phyloP scores from a whole-genome alignment of 2,329 filamentous ascomycete genomes.

The Pyricularia grisea region DNA sequence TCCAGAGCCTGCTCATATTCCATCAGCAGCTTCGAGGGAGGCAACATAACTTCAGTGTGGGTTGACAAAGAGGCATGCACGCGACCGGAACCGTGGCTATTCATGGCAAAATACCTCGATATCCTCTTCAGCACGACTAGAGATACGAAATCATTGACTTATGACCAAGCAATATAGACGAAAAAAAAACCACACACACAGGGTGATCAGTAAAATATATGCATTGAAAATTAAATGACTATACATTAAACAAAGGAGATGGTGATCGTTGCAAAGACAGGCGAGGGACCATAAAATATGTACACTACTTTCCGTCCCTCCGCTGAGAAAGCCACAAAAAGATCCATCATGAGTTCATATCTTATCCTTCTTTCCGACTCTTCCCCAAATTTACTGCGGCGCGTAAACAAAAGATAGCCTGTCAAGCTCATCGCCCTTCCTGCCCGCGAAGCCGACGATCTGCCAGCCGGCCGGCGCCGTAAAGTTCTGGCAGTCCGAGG shows the following conservation, averaged over 20 bases:
- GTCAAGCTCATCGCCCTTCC: constrained; percentile 45
- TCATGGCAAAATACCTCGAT: too few relatives aligned
- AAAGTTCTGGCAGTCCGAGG: constrained; percentile 34
- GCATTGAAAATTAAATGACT: neutral
- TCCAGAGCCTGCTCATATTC: too few relatives aligned
- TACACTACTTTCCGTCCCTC: neutral
- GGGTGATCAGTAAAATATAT: neutral
- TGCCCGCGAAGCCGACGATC: constrained; percentile 43
- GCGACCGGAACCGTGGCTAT: too few relatives aligned
- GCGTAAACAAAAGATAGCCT: constrained; percentile 40
- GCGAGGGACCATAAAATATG: neutral
- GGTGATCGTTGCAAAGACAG: neutral
- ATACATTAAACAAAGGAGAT: neutral
- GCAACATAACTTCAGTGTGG: too few relatives aligned
- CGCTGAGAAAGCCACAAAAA: neutral
- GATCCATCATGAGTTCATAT: neutral
- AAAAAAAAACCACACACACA: too few relatives aligned
- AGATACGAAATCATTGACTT: too few relatives aligned
- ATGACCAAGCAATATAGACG: too few relatives aligned
- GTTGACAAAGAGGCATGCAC: too few relatives aligned
- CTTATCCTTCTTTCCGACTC: neutral
- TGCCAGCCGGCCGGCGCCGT: constrained; percentile 38
- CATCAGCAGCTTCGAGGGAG: too few relatives aligned
- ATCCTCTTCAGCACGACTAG: too few relatives aligned
- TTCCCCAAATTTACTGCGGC: constrained; percentile 21